phyloP scores from a whole-genome alignment of 768 basidiomycete species.

The Strobilomyces confusus region DNA sequence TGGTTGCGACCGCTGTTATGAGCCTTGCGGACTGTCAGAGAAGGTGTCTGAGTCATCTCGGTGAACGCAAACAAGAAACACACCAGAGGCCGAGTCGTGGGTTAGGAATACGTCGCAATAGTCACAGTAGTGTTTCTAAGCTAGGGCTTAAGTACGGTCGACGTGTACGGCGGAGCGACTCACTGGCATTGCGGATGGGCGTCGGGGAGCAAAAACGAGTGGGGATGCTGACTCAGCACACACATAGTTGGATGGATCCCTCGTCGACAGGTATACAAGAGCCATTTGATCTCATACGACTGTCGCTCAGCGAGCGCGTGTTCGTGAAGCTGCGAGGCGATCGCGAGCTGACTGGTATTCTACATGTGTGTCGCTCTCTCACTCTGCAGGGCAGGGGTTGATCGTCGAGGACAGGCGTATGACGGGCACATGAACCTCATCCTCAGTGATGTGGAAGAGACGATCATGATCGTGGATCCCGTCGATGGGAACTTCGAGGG shows the following conservation, averaged over 20 bases:
- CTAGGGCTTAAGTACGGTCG: constrained; percentile 2
- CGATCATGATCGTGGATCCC: constrained; percentile 90
- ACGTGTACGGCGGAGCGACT: constrained; percentile 24
- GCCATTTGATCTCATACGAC: constrained; percentile 94
- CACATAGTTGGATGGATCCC: constrained; percentile 53
- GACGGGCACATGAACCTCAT: constrained; percentile 99
- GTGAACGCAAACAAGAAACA: constrained; percentile 13
- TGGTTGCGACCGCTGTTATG: constrained; percentile 99
- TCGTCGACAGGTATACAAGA: constrained; percentile 81
- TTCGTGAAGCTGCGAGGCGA: constrained; percentile 97
- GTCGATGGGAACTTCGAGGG: constrained; percentile 59
- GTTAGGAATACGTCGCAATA: constrained; percentile 93
- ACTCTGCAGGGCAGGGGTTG: constrained; percentile 1
- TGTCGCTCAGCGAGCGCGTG: constrained; percentile 95
- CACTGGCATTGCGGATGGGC: constrained; percentile 60
- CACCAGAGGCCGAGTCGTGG: constrained; percentile 91
- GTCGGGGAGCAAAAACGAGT: constrained; percentile 23
- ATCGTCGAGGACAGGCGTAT: constrained; percentile 66
- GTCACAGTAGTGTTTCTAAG: constrained; percentile 89
- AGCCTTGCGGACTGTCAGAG: constrained; percentile 82
- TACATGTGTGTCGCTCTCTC: constrained; percentile 69
- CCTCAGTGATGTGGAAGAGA: constrained; percentile 95
- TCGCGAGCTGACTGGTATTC: constrained; percentile 82
- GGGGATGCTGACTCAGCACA: constrained; percentile 24
- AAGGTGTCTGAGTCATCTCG: constrained; percentile 8